A percentile compares a stretch with the other conserved stretches of the same genome.
These are phyloP conservation scores for Candolleomyces aberdarensis DNA, from an alignment of 768 basidiomycete species.

Conservation along the genomic window DNA sequence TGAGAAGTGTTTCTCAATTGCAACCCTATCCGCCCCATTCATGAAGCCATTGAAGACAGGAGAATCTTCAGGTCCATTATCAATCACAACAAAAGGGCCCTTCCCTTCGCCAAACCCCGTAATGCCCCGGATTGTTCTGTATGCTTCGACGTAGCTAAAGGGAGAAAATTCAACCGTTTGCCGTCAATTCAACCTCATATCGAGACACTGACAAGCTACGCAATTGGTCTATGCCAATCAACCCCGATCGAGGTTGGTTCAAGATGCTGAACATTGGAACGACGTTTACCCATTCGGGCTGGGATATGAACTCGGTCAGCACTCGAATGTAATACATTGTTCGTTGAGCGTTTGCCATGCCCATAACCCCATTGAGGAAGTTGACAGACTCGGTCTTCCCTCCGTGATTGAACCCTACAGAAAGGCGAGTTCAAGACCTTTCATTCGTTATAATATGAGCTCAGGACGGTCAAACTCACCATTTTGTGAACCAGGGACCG, in stretches of 20 bases:
- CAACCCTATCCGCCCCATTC: slow-evolving; percentile 56
- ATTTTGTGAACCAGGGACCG: slow-evolving; percentile 78
- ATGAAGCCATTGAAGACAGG: slow-evolving; percentile 45
- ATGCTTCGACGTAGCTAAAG: slow-evolving; percentile 40
- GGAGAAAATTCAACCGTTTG: background rate
- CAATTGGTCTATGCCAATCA: slow-evolving; percentile 47
- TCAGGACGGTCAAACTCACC: slow-evolving; percentile 40
- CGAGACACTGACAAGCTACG: slow-evolving; percentile 54
- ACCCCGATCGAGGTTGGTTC: slow-evolving; percentile 42
- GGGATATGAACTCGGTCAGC: slow-evolving; percentile 71
- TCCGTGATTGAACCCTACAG: slow-evolving; percentile 51
- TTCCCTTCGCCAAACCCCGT: slow-evolving; percentile 73
- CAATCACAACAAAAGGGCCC: slow-evolving; percentile 47
- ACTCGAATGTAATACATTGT: slow-evolving; percentile 68
- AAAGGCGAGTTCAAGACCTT: background rate
- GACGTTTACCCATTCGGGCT: slow-evolving; percentile 47
- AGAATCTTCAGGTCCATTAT: slow-evolving; percentile 30
- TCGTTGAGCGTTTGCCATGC: slow-evolving; percentile 78
- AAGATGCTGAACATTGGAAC: slow-evolving; percentile 54
- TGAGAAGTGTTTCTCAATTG: slow-evolving; percentile 68
- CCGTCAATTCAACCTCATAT: too few species aligned
- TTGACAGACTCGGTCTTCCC: slow-evolving; percentile 58
- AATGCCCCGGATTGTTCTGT: slow-evolving; percentile 55
- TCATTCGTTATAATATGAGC: background rate
- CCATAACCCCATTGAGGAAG: slow-evolving; percentile 67